These are phyloP conservation scores for Kewa caespitosa DNA, from an alignment of 179 eudicot genomes.

Conservation along the genomic window DNA sequence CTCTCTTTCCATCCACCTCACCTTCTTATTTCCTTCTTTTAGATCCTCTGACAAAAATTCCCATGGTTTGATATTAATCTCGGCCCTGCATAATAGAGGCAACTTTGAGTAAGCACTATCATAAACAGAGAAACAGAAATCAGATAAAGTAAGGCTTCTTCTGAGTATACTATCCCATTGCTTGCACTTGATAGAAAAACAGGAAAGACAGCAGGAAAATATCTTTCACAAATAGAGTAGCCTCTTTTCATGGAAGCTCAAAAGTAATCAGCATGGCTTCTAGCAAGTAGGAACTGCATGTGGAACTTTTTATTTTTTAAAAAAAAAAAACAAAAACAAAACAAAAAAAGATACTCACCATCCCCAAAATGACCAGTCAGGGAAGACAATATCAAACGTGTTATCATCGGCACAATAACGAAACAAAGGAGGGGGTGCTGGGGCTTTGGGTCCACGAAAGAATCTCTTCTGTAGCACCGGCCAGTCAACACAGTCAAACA, in stretches of 20 bases:
- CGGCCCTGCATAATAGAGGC: slow-evolving; percentile 50
- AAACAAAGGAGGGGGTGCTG: slow-evolving; percentile 68
- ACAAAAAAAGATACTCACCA: too few relatives aligned
- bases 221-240: too few relatives aligned
- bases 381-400: slow-evolving; percentile 77
- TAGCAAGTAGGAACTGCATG: too few relatives aligned
- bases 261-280: too few relatives aligned
- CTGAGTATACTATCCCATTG: too few relatives aligned
- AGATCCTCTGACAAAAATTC: slow-evolving; percentile 52
- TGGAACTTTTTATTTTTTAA: too few relatives aligned
- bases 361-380: slow-evolving; percentile 98
- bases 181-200: too few relatives aligned
- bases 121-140: background rate
- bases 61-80: slow-evolving; percentile 84
- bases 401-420: slow-evolving; percentile 64
- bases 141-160: background rate
- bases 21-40: slow-evolving; percentile 65
- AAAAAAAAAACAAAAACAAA: too few relatives aligned
- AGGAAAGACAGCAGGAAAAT: too few relatives aligned
- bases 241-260: too few relatives aligned
- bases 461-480: slow-evolving; percentile 43
- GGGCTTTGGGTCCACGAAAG: slow-evolving; percentile 40
- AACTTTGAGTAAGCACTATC: slow-evolving; percentile 8
- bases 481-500: slow-evolving; percentile 90
- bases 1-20: slow-evolving; percentile 63